A percentile compares a stretch with the other conserved stretches of the same genome.
These are phyloP conservation scores for Physaria fendleri DNA, from an alignment of 345 rosid species.

Conservation along the genomic window DNA sequence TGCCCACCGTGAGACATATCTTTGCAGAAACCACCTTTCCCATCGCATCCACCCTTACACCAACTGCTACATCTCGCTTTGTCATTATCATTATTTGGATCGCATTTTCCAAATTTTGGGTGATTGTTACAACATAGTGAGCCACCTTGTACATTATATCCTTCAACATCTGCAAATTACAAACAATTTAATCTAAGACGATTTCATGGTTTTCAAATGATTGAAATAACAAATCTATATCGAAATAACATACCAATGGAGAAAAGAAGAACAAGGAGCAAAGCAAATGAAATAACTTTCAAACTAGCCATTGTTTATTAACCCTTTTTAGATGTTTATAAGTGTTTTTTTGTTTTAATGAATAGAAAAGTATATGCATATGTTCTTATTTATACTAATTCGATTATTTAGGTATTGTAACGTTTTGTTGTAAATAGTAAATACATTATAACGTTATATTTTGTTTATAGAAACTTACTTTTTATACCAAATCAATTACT, in stretches of 20 bases:
- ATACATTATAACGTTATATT: no score
- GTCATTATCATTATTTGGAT: conserved; percentile 3
- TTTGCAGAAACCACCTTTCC: conserved; percentile 7
- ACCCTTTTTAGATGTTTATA: no score
- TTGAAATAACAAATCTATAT: neutral
- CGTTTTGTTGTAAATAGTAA: no score
- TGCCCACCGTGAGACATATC: neutral
- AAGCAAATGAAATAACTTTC: conserved; percentile 6
- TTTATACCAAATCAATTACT: no score
- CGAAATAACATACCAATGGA: neutral
- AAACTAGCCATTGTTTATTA: no score
- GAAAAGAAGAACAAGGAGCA: conserved; percentile 8
- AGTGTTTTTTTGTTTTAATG: no score
- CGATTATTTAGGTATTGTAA: no score
- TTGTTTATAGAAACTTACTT: no score
- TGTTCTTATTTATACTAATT: no score
- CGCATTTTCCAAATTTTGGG: conserved; percentile 18
- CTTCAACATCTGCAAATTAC: neutral
- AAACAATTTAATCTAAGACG: neutral
- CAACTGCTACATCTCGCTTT: conserved; percentile 2
- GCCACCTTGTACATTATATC: neutral
- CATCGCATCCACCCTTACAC: conserved; percentile 8
- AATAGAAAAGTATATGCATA: no score
- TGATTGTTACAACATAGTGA: conserved; percentile 21
- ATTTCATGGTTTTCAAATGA: neutral